A percentile compares a stretch with the other conserved stretches of the same genome.
phyloP scores from a whole-genome alignment of 2,329 filamentous ascomycete species.

The Boeremia lycopersici region DNA sequence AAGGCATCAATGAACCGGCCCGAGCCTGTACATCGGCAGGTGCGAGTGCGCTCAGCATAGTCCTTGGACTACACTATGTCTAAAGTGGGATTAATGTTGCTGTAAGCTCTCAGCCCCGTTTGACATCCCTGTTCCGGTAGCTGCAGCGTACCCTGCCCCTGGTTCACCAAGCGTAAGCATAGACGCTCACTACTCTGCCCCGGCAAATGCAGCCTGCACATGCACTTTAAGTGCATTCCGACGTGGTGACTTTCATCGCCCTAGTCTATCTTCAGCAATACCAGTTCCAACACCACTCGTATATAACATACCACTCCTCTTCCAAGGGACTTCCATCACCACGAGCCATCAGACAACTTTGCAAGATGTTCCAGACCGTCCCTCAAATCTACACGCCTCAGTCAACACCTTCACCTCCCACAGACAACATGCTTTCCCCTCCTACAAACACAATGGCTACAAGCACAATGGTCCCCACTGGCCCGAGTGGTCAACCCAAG shows the following conservation, averaged over 20 bases:
- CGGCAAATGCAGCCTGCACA: constrained; percentile 32
- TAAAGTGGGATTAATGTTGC: constrained; percentile 27
- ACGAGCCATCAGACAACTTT: constrained; percentile 17
- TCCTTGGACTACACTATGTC: constrained; percentile 28
- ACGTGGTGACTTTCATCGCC: constrained; percentile 28
- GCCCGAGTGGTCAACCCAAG: constrained; percentile 34
- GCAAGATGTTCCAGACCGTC: constrained; percentile 40
- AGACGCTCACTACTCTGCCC: constrained; percentile 34
- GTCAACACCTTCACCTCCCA: constrained; percentile 31
- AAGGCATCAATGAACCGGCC: constrained; percentile 15
- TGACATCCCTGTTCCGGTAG: constrained; percentile 32
- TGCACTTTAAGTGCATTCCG: constrained; percentile 28
- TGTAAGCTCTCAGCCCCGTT: constrained; percentile 47
- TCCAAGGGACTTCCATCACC: constrained; percentile 20
- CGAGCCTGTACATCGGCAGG: constrained; percentile 23
- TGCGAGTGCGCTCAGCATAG: constrained; percentile 28
- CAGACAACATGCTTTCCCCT: constrained; percentile 31
- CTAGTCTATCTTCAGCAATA: constrained; percentile 26
- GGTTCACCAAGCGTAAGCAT: constrained; percentile 40
- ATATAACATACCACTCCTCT: constrained; percentile 40
- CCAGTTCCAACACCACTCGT: constrained; percentile 26
- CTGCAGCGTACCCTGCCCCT: constrained; percentile 39
- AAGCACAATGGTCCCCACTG: constrained; percentile 28
- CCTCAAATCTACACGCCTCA: constrained; percentile 33
- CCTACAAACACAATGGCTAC: constrained; percentile 22